These are phyloP conservation scores for Blastobotrys terrestris DNA, from an alignment of 805 yeast genomes.

Conservation along the genomic window DNA sequence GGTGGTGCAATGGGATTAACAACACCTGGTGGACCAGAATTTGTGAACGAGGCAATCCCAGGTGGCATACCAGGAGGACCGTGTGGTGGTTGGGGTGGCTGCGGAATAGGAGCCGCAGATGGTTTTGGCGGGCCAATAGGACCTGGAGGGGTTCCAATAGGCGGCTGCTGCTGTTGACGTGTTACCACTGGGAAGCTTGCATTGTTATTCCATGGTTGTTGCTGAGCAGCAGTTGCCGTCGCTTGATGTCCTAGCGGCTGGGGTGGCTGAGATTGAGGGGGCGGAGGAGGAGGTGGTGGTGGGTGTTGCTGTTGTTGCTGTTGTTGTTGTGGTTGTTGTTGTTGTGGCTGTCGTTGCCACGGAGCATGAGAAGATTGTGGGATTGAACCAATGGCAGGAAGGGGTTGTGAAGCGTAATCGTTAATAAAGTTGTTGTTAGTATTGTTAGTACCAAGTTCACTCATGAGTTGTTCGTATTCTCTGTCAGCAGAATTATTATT, in stretches of 20 bases:
- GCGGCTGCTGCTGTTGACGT: background rate
- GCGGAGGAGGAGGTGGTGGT: slow-evolving; percentile 6
- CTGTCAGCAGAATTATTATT: slow-evolving; percentile 32
- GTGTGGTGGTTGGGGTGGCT: slow-evolving; percentile 2
- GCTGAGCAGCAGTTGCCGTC: background rate
- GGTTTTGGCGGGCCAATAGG: slow-evolving; percentile 19
- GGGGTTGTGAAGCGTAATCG: background rate
- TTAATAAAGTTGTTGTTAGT: background rate
- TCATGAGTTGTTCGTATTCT: slow-evolving; percentile 48
- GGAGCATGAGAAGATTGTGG: slow-evolving; percentile 2
- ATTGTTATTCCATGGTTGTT: background rate
- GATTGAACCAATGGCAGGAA: background rate
- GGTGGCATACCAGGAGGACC: background rate
- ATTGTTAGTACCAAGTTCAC: slow-evolving; percentile 35
- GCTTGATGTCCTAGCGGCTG: background rate
- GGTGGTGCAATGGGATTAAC: slow-evolving; percentile 6
- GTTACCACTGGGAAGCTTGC: background rate
- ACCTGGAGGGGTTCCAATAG: slow-evolving; percentile 11
- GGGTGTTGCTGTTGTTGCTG: slow-evolving; percentile 7
- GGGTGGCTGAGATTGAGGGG: background rate
- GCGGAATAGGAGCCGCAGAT: slow-evolving; percentile 18
- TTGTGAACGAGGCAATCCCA: background rate
- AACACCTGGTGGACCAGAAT: background rate
- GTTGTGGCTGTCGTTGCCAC: slow-evolving; percentile 8
- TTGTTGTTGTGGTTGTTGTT: slow-evolving; percentile 5